Evolutionary conservation across 108 stramenopile species (phyloP).

Genomic region (Cylindrotheca closterium): DNA sequence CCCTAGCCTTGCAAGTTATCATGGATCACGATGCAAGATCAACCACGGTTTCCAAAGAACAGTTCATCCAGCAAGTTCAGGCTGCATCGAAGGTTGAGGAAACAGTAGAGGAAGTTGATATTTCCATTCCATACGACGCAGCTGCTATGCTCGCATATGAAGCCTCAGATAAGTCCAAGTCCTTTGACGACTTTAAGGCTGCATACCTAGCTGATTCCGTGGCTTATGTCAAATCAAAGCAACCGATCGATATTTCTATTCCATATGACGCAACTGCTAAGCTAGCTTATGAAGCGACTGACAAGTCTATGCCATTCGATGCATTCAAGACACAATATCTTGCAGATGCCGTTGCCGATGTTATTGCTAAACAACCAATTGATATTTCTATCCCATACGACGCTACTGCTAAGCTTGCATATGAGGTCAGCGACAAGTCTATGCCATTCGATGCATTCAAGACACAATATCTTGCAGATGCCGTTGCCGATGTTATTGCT

Average conservation of each 20-base stretch:
- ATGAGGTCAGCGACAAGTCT: constrained; percentile 39
- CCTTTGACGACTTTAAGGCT: constrained; percentile 33
- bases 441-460: constrained; percentile 40
- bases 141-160: constrained; percentile 43
- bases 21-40: constrained; percentile 44
- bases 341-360: constrained; percentile 35
- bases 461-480: constrained; percentile 31
- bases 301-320: constrained; percentile 33
- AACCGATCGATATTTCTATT: constrained; percentile 38
- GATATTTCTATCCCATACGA: constrained; percentile 44
- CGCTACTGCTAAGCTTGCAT: constrained; percentile 43
- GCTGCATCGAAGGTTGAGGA: constrained; percentile 22
- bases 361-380: constrained; percentile 33
- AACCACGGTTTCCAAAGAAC: constrained; percentile 43
- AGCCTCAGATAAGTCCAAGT: constrained; percentile 32
- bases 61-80: constrained; percentile 37
- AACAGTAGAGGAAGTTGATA: constrained; percentile 13
- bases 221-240: constrained; percentile 35
- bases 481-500: constrained; percentile 32
- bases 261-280: constrained; percentile 46
- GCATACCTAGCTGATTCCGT: constrained; percentile 39
- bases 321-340: constrained; percentile 36
- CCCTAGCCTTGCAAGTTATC: constrained; percentile 48
- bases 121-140: constrained; percentile 42
- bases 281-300: constrained; percentile 40